A percentile compares a stretch with the other conserved stretches of the same genome.
Evolutionary conservation across 345 rosid species (phyloP).

Genomic region (Eucalyptus urophylla): DNA sequence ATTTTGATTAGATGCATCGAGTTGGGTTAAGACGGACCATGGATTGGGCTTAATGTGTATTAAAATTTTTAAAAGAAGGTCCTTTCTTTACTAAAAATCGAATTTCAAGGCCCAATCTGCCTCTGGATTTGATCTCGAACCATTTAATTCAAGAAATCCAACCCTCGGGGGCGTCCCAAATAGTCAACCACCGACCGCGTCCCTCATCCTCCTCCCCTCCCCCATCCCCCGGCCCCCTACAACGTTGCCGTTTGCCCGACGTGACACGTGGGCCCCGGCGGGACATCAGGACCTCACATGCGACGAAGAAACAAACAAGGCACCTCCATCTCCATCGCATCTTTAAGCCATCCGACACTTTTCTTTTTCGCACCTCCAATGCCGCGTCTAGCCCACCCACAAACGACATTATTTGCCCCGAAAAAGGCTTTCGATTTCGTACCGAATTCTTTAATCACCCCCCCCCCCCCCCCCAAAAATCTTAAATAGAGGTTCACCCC

Average conservation of each 20-base stretch:
- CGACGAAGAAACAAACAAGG: not conserved
- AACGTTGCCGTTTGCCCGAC: not conserved
- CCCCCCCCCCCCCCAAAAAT: not conserved
- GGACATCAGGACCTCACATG: not conserved
- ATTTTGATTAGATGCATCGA: accelerated
- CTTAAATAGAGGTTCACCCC: not conserved
- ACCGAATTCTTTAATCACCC: not conserved
- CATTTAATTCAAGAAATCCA: not conserved
- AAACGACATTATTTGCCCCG: not conserved
- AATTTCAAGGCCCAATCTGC: not conserved
- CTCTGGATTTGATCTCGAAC: not conserved
- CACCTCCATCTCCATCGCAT: not conserved
- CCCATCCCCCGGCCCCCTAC: not conserved
- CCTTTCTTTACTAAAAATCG: not conserved
- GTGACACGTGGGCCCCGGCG: not conserved
- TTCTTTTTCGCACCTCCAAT: not conserved
- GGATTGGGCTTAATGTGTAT: not conserved
- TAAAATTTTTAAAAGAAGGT: no score
- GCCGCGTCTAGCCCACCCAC: not conserved
- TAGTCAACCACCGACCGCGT: not conserved
- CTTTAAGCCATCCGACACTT: not conserved
- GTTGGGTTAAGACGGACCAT: not conserved
- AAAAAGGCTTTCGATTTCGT: not conserved
- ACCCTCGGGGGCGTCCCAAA: not conserved
- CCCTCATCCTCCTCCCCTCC: not conserved